Base-by-base conservation (phyloP, 148 eudicot genomes). In the Spergularia bocconei region DNA sequence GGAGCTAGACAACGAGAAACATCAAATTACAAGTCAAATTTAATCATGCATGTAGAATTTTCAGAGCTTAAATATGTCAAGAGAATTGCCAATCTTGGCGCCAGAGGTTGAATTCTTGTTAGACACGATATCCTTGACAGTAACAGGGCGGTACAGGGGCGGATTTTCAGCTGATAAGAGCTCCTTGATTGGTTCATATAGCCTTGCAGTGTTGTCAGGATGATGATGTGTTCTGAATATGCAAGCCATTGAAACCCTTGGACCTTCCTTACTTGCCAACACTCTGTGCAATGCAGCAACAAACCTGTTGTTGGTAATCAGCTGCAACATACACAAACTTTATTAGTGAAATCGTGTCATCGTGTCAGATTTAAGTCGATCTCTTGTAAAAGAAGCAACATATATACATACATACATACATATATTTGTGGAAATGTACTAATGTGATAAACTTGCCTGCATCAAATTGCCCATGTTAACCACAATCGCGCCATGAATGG, bases 201-300 rank as follows among this genome's bases (percentile, higher is more conserved):
- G 16, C 13, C 29, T 53, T 7, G 69, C n/a, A 9, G 29, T 17
- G 19, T 74, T 74, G 6, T 52, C 60, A 7, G 69, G 77, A 62
- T 11, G 6, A 62, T 63, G 56, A 51, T 74, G 69, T 16, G 77
- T 33, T 19, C 77, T 62, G 41, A 74, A 74, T 2, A 74, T 63
- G 69, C 77, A 74, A 25, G 77, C 77, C 69, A 63, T 74, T 33
- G 77, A 74, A 23, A 74, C n/a, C 77, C 77, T 74, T 9, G 77
- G 77, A 10, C 77, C 67, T 9, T 73, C 39, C 38, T 72, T 72
- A 29, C 75, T 72, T n/a, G 66, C 75, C 33, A 72, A 13, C 52
- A 72, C 75, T 51, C 75, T 58, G 38, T 59, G 75, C 39, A 72
- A 13, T 41, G 66, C 75, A 6, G 65, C 51, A 1, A 72, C 64